These are phyloP conservation scores for Crassisporium funariophilum DNA, from an alignment of 768 basidiomycete species.

Conservation along the genomic window DNA sequence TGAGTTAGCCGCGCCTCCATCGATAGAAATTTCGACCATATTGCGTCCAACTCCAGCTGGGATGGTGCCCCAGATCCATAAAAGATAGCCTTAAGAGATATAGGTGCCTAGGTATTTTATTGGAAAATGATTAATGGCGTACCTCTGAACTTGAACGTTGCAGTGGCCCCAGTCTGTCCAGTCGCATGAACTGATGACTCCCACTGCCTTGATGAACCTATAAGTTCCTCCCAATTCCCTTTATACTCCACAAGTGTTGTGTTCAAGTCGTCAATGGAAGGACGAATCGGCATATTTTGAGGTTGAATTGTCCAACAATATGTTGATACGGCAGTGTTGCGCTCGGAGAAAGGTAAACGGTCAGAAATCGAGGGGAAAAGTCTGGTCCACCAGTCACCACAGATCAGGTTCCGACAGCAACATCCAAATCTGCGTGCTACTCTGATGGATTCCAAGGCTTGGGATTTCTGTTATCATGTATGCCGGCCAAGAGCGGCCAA, in stretches of 20 bases:
- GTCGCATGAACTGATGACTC: constrained; percentile 19
- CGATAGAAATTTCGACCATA: constrained; percentile 13
- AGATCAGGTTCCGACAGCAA: no score
- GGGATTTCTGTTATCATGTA: no score
- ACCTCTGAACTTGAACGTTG: constrained; percentile 26
- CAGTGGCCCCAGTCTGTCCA: constrained; percentile 19
- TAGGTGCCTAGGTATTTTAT: background rate
- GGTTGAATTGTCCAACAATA: no score
- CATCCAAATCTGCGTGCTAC: no score
- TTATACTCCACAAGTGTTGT: constrained; percentile 16
- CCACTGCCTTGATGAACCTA: constrained; percentile 24
- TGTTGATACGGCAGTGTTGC: background rate
- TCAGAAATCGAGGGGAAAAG: no score
- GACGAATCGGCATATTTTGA: no score
- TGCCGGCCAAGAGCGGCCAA: no score
- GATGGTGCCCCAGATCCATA: constrained; percentile 22
- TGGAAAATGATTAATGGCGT: background rate
- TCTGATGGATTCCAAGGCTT: no score
- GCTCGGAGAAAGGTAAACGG: background rate
- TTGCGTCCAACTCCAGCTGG: constrained; percentile 19
- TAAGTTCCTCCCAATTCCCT: constrained; percentile 14
- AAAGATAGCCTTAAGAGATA: constrained; percentile 15
- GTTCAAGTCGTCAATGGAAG: constrained; percentile 20
- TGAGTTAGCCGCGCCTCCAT: constrained; percentile 14
- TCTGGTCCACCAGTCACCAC: no score